Base-by-base conservation (phyloP, 2,329 filamentous ascomycete species). In the Fulvia fulva region DNA sequence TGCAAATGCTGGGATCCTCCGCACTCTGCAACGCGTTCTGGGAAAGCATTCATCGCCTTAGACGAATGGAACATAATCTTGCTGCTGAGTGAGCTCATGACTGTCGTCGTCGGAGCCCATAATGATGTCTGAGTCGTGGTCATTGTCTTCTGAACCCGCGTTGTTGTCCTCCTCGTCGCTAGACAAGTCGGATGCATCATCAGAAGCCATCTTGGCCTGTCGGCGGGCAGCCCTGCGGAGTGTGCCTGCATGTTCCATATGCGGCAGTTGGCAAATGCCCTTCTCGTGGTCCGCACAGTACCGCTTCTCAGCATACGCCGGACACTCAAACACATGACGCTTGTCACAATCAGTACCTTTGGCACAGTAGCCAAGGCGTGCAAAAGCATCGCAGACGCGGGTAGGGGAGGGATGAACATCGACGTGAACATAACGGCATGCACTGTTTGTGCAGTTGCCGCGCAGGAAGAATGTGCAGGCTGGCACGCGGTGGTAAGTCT, bases 221-320 rank as follows among this genome's bases (percentile, higher is more conserved):
- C 76, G 70, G 68, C 79, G 77, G 58, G 76, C 77, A 67, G 81
- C 80, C 74, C 83, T 84, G 74, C 84, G 82, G 73, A 87, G 87
- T 70, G 90, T 88, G 69, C 89, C 91, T 72, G 91, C 91, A 76
- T 90, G 87, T 77, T 94, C 90, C 72, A 93, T 85, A 77, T 99
- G 94, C 59, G 86, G 88, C 55, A 96, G 83, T 72, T 88, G 89
- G 80, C 93, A 97, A 65, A 87, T 86, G 23, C 66, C 64, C 45
- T 65, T 63, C 52, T 66, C 63, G 75, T 87, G 86, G 73, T 83
- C 86, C 73, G 86, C 86, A 83, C 94, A 99, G 62, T 81, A 80
- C 68, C 93, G 93, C 60, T 84, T 90, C 76, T 96, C 96, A 82
- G 90, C 90, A 79, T 95, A 97, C 73, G 96, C 89, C 62, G 94